Base-by-base conservation (phyloP, 2,329 filamentous ascomycete genomes). In the Coniochaeta prunicola region DNA sequence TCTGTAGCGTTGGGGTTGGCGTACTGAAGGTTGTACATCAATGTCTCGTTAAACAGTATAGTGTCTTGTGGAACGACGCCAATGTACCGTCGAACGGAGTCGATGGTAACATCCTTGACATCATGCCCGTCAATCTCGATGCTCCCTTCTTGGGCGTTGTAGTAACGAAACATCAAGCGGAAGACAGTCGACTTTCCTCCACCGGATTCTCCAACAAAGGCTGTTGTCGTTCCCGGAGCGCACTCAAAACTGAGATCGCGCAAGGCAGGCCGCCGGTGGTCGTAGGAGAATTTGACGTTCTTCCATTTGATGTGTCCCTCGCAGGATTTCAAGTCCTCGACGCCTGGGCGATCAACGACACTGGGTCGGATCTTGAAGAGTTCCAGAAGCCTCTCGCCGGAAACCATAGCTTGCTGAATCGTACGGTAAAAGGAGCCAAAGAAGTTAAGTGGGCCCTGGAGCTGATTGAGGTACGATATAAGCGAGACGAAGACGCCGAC, bases 181-280 rank as follows among this genome's bases (percentile, higher is more conserved):
- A 99, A 97, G 28, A 99, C 84, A 0, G 94, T 99, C 2, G 93
- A 97, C 73, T 99, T 99, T 64, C 94, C 94, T 60, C 94, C 94
- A 53, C 94, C 94, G 33, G 93, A 97, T 72, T 97, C 93, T 63
- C 94, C 94, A 19, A 99, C 94, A 63, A 99, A 87, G 0, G 94
- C 94, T 6, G 93, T 99, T 0, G 92, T 97, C 0, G 92, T 97
- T 57, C 94, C 94, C 1, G 94, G 92, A 19, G 79, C 77, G 71
- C 92, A 97, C 63, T 88, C 87, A 73, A 99, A 97, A 63, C 84
- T 88, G 55, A 99, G 80, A 53, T 92, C 87, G 63, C 89, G 86
- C 62, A 99, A 76, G 1, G 94, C 94, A 7, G 92, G 88, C 70
- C 91, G 92, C 57, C 92, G 89, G 58, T 83, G 78, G 71, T 97